Base-by-base conservation (phyloP, 1,284 basidiomycete genomes). In the Ceratobasidium sp. region DNA sequence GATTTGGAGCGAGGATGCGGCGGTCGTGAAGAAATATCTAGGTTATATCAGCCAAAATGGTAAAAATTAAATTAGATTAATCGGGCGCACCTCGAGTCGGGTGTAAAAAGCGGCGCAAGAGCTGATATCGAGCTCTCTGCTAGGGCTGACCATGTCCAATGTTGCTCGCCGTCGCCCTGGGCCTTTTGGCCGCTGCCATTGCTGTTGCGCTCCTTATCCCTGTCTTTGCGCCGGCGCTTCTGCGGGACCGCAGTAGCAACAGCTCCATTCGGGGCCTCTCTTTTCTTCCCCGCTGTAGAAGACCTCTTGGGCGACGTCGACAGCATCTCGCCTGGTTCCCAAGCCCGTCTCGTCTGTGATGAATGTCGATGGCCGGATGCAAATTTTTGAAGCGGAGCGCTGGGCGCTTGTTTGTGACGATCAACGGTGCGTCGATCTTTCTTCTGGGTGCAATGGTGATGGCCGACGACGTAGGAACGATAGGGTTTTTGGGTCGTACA, bases 21-120 rank as follows among this genome's bases (percentile, higher is more conserved):
- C 90, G 40, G 95, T 89, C 44, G 94, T 91, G 85, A 97, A 96
- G 88, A 95, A 97, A 86, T 97, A 95, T 82, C 96, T 97, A 55
- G 12, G 63, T 3, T 67, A 78, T 56, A 55, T 61, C 72, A 44
- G 77, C 81, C 76, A 77, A 81, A 71, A 67, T 39, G 42, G n/a
- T 3, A 46, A 77, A 78, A 79, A 66, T 60, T 40, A 5, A 80
- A 77, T 58, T 44, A 72, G 26, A 69, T 61, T 72, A 20, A 68
- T 15, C 7, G 33, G 39, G 87, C 92, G 83, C 84, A 96, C 95
- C 91, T 92, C 85, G 94, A 94, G 85, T 97, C 95, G 83, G 89
- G 92, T 42, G 95, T 95, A 85, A 96, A 96, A 78, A 96, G 86
- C 56, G 94, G 92, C 9, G 94, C 89, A 64, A 90, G 89, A 77